These are phyloP conservation scores for Rhizopus delemar DNA, from an alignment of 371 early-diverging fungal species.

Conservation along the genomic window DNA sequence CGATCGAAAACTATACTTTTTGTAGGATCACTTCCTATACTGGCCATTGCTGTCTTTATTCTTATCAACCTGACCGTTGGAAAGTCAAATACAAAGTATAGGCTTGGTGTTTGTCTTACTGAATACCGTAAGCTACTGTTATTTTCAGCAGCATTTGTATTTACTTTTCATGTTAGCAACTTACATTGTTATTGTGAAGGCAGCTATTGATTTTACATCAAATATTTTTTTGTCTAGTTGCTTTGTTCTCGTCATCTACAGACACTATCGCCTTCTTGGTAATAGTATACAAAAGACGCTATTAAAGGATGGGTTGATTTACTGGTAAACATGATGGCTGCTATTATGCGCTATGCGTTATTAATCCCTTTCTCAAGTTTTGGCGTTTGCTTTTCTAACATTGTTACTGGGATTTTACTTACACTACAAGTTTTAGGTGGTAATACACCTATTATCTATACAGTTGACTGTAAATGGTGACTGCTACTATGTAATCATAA, in stretches of 20 bases:
- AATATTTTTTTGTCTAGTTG: constrained; percentile 45
- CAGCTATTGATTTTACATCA: constrained; percentile 40
- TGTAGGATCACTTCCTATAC: constrained; percentile 34
- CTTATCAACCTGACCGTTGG: constrained; percentile 38
- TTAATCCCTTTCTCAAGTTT: constrained; percentile 26
- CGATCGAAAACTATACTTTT: constrained; percentile 35
- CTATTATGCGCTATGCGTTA: not conserved
- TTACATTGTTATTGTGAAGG: constrained; percentile 38
- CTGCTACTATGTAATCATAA: not conserved
- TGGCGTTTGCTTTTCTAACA: constrained; percentile 51
- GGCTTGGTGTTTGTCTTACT: constrained; percentile 31
- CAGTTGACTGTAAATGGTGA: constrained; percentile 44
- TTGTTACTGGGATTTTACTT: constrained; percentile 42
- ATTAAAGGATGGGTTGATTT: constrained; percentile 43
- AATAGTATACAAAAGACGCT: constrained; percentile 42
- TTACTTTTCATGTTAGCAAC: constrained; percentile 24
- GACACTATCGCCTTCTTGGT: constrained; percentile 41
- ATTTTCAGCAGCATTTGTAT: not conserved
- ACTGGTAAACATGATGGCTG: constrained; percentile 32
- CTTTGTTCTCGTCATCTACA: constrained; percentile 47
- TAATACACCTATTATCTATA: constrained; percentile 45
- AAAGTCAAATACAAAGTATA: constrained; percentile 22
- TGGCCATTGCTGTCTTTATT: constrained; percentile 36
- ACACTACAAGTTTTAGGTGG: constrained; percentile 37
- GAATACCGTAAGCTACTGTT: constrained; percentile 33